Base-by-base conservation (phyloP, 768 basidiomycete species). In the Leccinum arenicola region DNA sequence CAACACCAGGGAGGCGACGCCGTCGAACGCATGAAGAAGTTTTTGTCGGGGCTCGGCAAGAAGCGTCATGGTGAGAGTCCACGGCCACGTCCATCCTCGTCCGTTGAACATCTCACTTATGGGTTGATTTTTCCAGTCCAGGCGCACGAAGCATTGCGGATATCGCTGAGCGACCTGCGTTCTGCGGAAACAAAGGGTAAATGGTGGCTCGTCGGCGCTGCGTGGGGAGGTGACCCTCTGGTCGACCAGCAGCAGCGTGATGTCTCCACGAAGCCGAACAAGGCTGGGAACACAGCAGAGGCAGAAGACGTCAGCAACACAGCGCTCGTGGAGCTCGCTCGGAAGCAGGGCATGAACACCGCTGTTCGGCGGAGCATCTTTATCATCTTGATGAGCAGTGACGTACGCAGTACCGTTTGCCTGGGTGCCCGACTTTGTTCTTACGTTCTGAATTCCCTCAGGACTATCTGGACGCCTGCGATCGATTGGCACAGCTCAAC, bases 181-280 rank as follows among this genome's bases (percentile, higher is more conserved):
- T 83, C 86, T 0, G 87, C 93, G 1, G 86, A 92, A 57, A 89
- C 82, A 11, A 91, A 87, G 69, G 97, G 95, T 4, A 97, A 97
- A 76, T 98, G 97, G 97, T 98, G 97, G 96, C 80, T 98, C 2
- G 92, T 98, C 36, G 97, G 96, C 17, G 93, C 96, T 1, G 96
- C 92, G 1, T 99, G 96, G 96, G 82, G 83, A 33, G 95, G 95
- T 2, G 87, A 98, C 66, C 95, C 97, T 8, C 82, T 98, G 4
- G 79, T 87, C 19, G 95, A 98, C 57, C 83, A 80, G 48, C 83
- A 80, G 48, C 82, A 83, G 58, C 79, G 74, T 4, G 72, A 68
- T 8, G 52, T 65, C 48, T 61, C 68, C 36, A 64, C 56, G 53
- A 55, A 47, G 10, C 53, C 50, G 14, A 56, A 65, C 55, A 66